Base-by-base conservation (phyloP, 78 protist species). In the Dictyostelium citrinum region DNA sequence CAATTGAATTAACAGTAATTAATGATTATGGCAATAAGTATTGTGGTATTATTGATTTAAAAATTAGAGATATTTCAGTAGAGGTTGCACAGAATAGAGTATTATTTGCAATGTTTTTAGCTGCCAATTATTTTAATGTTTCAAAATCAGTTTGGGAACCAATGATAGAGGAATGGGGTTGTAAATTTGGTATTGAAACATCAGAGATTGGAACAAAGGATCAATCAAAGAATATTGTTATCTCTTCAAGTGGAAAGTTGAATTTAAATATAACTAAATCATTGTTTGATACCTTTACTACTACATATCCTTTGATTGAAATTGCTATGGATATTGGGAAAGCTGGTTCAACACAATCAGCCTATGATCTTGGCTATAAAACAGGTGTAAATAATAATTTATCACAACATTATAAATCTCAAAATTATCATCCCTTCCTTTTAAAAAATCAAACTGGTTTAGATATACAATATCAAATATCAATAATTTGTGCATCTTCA, bases 91-190 rank as follows among this genome's bases (percentile, higher is more conserved):
- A 46, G 1, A 79, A 39, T 35, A 51, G 72, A 29, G 49, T 79
- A 17, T 68, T 88, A 27, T 10, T 46, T 5, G 86, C 58, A 2
- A 29, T 88, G 49, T 88, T 72, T n/a, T 2, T 88, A 5, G 39
- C 71, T 3, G 84, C 93, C 2, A 88, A 88, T 58, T 88, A 88
- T 49, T 88, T 88, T 31, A 88, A 88, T 49, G 68, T 24, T 35
- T 64, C 72, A 41, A 78, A 76, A 24, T 88, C 93, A 33, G 31
- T 29, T 31, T 88, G 93, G 93, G 93, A 88, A 68, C 93, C 93
- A 46, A 14, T 67, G n/a, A 33, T 76, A 12, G 93, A 88, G 49
- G 51, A 78, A 20, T 88, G 93, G 93, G 93, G 85, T 29, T 88
- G 68, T 67, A 88, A 88, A 49, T 16, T 88, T 24, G 64, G 85